Conservation (phyloP, 441 rosid species). For the Pelargonium australe region DNA sequence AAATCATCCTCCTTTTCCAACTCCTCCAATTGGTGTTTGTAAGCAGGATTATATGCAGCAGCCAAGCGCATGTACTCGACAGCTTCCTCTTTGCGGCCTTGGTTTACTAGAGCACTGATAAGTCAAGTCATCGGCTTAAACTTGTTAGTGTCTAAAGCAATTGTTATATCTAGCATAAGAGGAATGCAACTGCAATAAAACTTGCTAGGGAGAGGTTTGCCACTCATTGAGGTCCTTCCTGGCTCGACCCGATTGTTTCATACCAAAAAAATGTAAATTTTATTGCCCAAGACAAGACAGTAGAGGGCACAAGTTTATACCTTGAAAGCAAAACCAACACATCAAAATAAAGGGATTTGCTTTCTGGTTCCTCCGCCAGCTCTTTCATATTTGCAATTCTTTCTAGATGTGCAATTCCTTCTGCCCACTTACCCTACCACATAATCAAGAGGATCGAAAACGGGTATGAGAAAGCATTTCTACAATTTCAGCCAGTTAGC, state of each 20-base stretch:
- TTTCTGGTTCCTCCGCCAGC: conserved; percentile 54
- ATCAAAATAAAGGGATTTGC: conserved; percentile 65
- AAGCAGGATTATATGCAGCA: conserved; percentile 58
- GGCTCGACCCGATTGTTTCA: not conserved
- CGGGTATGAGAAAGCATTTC: not conserved
- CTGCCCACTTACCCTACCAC: conserved; percentile 47
- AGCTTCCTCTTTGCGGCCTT: conserved; percentile 71
- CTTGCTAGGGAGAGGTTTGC: too few species aligned
- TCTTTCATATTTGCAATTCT: conserved; percentile 59
- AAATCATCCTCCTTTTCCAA: conserved; percentile 54
- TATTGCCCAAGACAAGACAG: not conserved
- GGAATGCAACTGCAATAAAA: too few species aligned
- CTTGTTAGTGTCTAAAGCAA: not conserved
- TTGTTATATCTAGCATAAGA: not conserved
- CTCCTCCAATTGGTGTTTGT: conserved; percentile 42
- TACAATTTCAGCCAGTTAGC: not conserved
- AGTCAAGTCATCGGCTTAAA: not conserved
- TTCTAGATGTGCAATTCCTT: conserved; percentile 64
- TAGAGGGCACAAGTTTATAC: conserved; percentile 26
- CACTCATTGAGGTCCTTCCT: not conserved
- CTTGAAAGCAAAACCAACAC: conserved; percentile 63
- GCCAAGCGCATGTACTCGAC: conserved; percentile 49
- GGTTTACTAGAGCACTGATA: conserved; percentile 41
- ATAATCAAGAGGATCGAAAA: too few species aligned
- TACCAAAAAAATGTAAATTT: not conserved